These are phyloP conservation scores for Hericium erinaceus DNA, from an alignment of 768 basidiomycete genomes.

Conservation along the genomic window DNA sequence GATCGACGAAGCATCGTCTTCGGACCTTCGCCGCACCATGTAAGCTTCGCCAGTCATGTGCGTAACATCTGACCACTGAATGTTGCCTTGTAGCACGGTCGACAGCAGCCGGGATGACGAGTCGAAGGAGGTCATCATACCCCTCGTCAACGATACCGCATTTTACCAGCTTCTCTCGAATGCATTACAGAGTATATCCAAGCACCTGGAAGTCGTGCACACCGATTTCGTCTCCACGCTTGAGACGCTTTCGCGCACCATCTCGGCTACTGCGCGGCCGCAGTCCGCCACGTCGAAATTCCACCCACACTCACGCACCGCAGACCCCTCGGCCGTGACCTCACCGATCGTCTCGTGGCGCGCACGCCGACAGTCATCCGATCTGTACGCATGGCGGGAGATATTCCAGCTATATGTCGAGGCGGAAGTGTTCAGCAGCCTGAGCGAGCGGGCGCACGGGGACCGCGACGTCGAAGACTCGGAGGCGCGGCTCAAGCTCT, in stretches of 20 bases:
- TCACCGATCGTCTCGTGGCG: constrained; percentile 5
- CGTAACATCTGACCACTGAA: background rate
- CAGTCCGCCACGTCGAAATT: constrained; percentile 24
- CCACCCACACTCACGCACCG: constrained; percentile 22
- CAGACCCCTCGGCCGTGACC: constrained; percentile 17
- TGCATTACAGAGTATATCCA: constrained; percentile 45
- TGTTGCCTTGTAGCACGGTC: background rate
- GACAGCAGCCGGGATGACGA: background rate
- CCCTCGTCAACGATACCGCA: constrained; percentile 67
- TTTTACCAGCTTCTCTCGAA: constrained; percentile 72
- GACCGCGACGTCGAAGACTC: constrained; percentile 63
- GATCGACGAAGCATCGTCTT: background rate
- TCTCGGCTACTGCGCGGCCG: constrained; percentile 25
- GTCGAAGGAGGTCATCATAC: constrained; percentile 54
- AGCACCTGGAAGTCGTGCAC: constrained; percentile 43
- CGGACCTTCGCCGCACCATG: background rate
- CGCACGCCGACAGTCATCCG: constrained; percentile 27
- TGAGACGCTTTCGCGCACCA: constrained; percentile 36
- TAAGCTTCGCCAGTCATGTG: background rate
- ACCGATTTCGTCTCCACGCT: constrained; percentile 37
- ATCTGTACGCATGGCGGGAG: constrained; percentile 84
- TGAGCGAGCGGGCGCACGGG: constrained; percentile 53
- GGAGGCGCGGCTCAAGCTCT: constrained; percentile 57
- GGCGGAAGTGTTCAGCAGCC: constrained; percentile 74
- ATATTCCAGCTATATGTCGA: constrained; percentile 86